Percentiles rank a stretch among this genome's conserved stretches.
Conservation (phyloP, 2,329 filamentous ascomycete genomes). For the Monilinia vaccinii-corymbosi region DNA sequence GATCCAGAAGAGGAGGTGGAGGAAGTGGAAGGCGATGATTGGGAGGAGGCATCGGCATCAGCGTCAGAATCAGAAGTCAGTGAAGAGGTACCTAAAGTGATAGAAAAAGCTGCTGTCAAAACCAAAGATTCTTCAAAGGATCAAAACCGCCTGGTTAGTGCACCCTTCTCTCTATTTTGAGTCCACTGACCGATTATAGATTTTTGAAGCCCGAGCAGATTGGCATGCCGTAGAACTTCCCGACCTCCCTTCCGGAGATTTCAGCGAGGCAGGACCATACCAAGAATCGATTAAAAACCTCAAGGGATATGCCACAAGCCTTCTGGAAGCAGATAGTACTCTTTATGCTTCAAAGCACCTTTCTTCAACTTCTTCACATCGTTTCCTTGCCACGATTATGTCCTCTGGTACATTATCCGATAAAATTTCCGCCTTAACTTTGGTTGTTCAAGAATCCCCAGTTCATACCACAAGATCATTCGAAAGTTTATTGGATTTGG, state of each 20-base stretch:
- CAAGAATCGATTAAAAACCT: conserved; percentile 46
- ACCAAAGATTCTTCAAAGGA: conserved; percentile 18
- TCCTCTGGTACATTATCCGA: conserved; percentile 91
- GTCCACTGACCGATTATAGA: conserved; percentile 34
- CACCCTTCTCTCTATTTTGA: conserved; percentile 6
- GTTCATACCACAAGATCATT: conserved; percentile 86
- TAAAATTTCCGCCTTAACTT: conserved; percentile 88
- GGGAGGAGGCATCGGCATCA: conserved; percentile 25
- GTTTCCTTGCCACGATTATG: conserved; percentile 97
- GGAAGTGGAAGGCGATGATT: conserved; percentile 29
- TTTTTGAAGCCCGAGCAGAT: conserved; percentile 53
- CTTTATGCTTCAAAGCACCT: conserved; percentile 63
- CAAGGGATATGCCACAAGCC: conserved; percentile 60
- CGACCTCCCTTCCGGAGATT: conserved; percentile 37
- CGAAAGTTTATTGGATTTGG: conserved; percentile 71
- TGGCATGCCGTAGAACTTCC: conserved; percentile 56
- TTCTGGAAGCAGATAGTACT: conserved; percentile 70
- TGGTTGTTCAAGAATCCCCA: conserved; percentile 92
- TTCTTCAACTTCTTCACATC: conserved; percentile 77
- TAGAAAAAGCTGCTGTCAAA: conserved; percentile 15
- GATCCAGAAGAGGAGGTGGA: conserved; percentile 31
- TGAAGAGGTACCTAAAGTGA: conserved; percentile 26
- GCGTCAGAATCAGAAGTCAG: conserved; percentile 26
- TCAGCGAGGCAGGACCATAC: conserved; percentile 37
- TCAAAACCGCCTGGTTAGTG: conserved; percentile 29